These are phyloP conservation scores for Haplosporangium sp. DNA, from an alignment of 371 early-diverging fungal genomes.

Conservation along the genomic window DNA sequence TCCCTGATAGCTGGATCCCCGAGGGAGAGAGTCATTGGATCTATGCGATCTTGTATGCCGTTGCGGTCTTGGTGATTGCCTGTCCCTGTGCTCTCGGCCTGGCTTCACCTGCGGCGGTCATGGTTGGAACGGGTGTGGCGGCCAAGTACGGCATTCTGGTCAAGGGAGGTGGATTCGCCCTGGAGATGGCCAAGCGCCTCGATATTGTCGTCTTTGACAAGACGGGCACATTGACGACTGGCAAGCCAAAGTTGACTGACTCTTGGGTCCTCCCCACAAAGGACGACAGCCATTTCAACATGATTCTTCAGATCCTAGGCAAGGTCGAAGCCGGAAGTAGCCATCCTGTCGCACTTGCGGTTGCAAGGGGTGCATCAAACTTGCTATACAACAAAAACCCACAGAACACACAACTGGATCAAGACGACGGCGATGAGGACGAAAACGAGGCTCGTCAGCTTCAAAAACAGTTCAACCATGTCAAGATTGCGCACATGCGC, in stretches of 20 bases:
- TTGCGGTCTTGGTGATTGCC: slow-evolving; percentile 78
- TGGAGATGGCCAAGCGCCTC: slow-evolving; percentile 84
- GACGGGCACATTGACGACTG: slow-evolving; percentile 84
- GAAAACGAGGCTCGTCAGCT: slow-evolving; percentile 21
- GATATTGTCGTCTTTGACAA: slow-evolving; percentile 96
- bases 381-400: slow-evolving; percentile 10
- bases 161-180: slow-evolving; percentile 54
- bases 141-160: slow-evolving; percentile 69
- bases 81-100: slow-evolving; percentile 80
- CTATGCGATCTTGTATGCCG: slow-evolving; percentile 76
- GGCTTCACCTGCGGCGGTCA: slow-evolving; percentile 83
- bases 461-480: slow-evolving; percentile 60
- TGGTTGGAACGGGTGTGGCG: slow-evolving; percentile 93
- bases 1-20: slow-evolving; percentile 61
- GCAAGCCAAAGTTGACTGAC: slow-evolving; percentile 68
- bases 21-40: slow-evolving; percentile 68
- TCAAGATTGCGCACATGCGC: slow-evolving; percentile 62
- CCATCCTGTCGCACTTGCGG: slow-evolving; percentile 55
- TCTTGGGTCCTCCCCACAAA: slow-evolving; percentile 47
- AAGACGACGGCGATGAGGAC: slow-evolving; percentile 16
- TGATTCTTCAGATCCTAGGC: slow-evolving; percentile 45
- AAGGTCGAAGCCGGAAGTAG: slow-evolving; percentile 52
- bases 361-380: slow-evolving; percentile 47
- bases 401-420: not conserved
- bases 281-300: slow-evolving; percentile 7